A percentile compares a stretch with the other conserved stretches of the same genome.
These are phyloP conservation scores for Polyplosphaeria fusca DNA, from an alignment of 495 filamentous ascomycete genomes.

Conservation along the genomic window DNA sequence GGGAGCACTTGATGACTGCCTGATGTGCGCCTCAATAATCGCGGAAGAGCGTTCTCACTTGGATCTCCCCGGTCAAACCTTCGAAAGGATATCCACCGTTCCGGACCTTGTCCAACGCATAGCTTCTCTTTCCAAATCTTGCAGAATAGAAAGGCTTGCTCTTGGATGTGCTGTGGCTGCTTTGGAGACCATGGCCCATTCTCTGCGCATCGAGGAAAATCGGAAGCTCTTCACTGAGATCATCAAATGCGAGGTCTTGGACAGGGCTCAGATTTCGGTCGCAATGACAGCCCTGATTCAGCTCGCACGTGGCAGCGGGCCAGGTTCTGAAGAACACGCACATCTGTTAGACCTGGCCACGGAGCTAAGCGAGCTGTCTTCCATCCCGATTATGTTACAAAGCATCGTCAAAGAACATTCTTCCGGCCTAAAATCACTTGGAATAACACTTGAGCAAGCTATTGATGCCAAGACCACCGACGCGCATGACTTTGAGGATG, in stretches of 20 bases:
- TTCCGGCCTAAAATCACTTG: conserved; percentile 16
- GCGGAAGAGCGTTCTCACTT: conserved; percentile 63
- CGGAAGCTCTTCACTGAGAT: conserved; percentile 54
- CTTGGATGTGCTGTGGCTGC: conserved; percentile 68
- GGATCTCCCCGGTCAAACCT: conserved; percentile 61
- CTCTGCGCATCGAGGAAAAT: conserved; percentile 2
- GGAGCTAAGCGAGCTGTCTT: conserved; percentile 14
- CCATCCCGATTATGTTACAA: neutral
- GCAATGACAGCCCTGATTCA: conserved; percentile 46
- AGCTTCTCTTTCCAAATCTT: conserved; percentile 58
- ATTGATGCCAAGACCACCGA: neutral
- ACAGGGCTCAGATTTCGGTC: conserved; percentile 56
- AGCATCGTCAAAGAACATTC: conserved; percentile 4
- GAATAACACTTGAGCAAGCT: conserved; percentile 6
- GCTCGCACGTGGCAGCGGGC: neutral
- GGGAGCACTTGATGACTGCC: conserved; percentile 67
- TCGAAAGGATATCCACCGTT: conserved; percentile 61
- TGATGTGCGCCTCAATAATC: conserved; percentile 76
- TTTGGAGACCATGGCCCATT: conserved; percentile 38
- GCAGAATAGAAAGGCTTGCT: conserved; percentile 67
- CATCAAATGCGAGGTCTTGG: conserved; percentile 59
- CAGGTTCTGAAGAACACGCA: conserved; percentile 4
- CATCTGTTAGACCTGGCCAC: conserved; percentile 16
- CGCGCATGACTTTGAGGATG: conserved; percentile 6
- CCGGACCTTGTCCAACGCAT: conserved; percentile 56